Evolutionary conservation across 352 stramenopile genomes (phyloP), one percentile per base, ranked within the genome.

Genomic region (Pseudoperonospora humuli): DNA sequence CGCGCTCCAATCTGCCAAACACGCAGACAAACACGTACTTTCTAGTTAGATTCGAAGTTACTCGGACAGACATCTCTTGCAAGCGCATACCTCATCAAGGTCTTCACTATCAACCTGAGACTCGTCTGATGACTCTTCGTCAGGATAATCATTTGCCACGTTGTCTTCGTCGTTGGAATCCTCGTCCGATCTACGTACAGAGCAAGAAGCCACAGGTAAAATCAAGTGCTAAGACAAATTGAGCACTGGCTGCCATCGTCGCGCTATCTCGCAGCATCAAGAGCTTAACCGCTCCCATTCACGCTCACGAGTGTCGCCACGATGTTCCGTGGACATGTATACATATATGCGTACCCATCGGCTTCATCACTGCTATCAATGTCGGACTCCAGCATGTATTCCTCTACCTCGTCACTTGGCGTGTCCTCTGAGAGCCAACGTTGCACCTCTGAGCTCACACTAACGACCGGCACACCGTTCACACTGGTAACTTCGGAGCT

Each of bases 161-260:
- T 89, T 68, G 53, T 84, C 78, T 34, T 92, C 80, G 27, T 92
- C 77, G 39, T 92, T 92, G 21, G 80, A 92, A 44, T 92, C 77
- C 32, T 84, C 70, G 36, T 77, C 87, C 24, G 84, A 75, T 45
- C 73, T 85, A 59, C 15, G 60, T 17, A 53, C 7, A 27, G 61
- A 36, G 6, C 41, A 40, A 32, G 1, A 26, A 52, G 19, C 18
- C 15, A 50, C 38, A 45, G 8, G 21, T 21, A 63, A 46, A 36
- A 50, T 7, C 44, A 49, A 40, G 26, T 11, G 46, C 50, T 7
- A 64, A 65, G 46, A 42, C 28, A 70, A 57, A 45, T 38, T 39
- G 48, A 47, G 39, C 17, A 59, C 28, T 33, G 39, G 33, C 25
- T 31, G 9, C 50, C 32, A 49, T 25, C 32, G 10, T 14, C 44